Evolutionary conservation across 129 eudicot genomes (phyloP).

Genomic region (Solidago caesia): DNA sequence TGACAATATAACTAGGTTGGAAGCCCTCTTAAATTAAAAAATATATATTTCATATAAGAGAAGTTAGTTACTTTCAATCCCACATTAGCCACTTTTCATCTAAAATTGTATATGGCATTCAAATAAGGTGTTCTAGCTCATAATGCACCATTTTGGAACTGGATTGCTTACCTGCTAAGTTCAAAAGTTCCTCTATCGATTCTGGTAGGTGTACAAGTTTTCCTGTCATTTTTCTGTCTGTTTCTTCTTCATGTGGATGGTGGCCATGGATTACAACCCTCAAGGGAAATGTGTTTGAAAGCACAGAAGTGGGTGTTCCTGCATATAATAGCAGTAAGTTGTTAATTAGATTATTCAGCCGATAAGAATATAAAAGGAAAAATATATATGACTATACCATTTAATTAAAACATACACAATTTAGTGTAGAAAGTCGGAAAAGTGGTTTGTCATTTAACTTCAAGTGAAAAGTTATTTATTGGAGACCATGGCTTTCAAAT

Average conservation of each 20-base stretch:
- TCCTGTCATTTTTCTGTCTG: conserved; percentile 41
- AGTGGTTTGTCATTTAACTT: conserved; percentile 4
- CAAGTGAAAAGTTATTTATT: conserved; percentile 3
- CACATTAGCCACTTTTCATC: not conserved
- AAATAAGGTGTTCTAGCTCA: not conserved
- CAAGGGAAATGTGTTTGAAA: conserved; percentile 22
- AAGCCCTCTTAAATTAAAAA: not conserved
- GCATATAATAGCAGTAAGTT: conserved; percentile 14
- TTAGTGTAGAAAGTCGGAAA: conserved; percentile 12
- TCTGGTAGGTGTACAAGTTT: conserved; percentile 61
- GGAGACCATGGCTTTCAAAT: conserved; percentile 2
- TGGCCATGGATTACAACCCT: conserved; percentile 73
- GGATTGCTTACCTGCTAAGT: conserved; percentile 58
- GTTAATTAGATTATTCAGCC: not conserved
- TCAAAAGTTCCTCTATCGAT: conserved; percentile 48
- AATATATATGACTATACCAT: not conserved
- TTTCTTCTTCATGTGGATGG: conserved; percentile 50
- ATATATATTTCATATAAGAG: not conserved
- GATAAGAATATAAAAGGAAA: not conserved
- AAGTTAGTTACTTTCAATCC: not conserved
- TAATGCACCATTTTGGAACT: not conserved
- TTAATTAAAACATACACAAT: not conserved
- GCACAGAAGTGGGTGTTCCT: conserved; percentile 37
- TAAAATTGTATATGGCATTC: not conserved
- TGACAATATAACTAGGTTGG: conserved; percentile 5